A percentile compares a stretch with the other conserved stretches of the same genome.
Evolutionary conservation across 2,329 filamentous ascomycete species (phyloP).

Genomic region (Elsinoe fawcettii): DNA sequence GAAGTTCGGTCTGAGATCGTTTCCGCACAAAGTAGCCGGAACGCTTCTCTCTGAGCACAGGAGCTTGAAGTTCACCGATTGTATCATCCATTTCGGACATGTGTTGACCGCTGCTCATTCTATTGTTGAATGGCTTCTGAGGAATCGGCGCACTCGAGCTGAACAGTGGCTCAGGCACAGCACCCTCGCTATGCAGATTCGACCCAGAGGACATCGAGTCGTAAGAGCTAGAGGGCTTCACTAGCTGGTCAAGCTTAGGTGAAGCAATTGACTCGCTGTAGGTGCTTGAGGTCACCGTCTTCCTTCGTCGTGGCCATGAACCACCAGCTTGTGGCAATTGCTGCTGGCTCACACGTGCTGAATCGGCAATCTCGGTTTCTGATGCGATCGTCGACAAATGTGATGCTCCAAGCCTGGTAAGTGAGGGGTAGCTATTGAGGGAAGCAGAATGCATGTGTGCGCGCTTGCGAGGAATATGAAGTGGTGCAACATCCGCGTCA

Average conservation of each 20-base stretch:
- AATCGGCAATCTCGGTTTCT: conserved; percentile 22
- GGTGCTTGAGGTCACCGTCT: conserved; percentile 8
- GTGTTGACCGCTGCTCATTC: conserved; percentile 13
- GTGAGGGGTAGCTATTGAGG: conserved; percentile 9
- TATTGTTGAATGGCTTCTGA: not conserved
- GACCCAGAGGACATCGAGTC: conserved; percentile 8
- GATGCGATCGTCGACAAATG: conserved; percentile 32
- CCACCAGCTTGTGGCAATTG: not conserved
- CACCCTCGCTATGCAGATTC: conserved; percentile 19
- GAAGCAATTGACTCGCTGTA: conserved; percentile 13
- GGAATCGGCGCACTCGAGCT: conserved; percentile 14
- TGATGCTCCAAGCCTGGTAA: conserved; percentile 5
- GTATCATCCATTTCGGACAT: conserved; percentile 30
- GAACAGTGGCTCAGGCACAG: conserved; percentile 30
- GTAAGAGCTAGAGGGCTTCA: conserved; percentile 13
- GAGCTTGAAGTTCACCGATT: conserved; percentile 28
- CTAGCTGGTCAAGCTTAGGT: not conserved
- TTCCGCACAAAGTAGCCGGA: conserved; percentile 29
- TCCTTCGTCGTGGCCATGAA: conserved; percentile 10
- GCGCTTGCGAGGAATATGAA: conserved; percentile 29
- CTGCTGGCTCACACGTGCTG: conserved; percentile 8
- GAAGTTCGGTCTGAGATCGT: conserved; percentile 23
- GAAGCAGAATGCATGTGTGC: conserved; percentile 20
- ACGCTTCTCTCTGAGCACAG: conserved; percentile 26
- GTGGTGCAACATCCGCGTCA: conserved; percentile 24